Percentiles rank a stretch among this genome's conserved stretches.
Conservation (phyloP, 225 moss, liverwort and hornwort genomes). For the Neckera pumila region DNA sequence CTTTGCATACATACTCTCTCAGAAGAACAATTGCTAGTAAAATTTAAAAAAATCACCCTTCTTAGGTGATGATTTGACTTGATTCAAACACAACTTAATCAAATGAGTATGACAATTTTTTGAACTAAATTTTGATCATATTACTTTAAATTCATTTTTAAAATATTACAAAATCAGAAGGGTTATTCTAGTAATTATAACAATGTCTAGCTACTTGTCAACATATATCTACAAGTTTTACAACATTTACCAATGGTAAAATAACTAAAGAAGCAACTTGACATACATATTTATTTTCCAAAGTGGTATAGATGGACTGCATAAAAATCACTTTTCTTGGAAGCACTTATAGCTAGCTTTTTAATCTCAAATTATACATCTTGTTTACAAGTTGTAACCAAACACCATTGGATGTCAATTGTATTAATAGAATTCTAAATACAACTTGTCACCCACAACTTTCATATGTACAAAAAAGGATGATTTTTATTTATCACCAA, state of each 20-base stretch:
- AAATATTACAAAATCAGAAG: fast-evolving
- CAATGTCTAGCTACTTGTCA: neutral
- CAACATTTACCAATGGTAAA: neutral
- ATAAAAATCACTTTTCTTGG: neutral
- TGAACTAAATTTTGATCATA: too few species aligned
- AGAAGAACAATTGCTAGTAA: too few species aligned
- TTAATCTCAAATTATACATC: too few species aligned
- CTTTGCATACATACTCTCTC: neutral
- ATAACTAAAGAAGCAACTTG: neutral
- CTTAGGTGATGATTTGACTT: neutral
- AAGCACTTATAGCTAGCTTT: too few species aligned
- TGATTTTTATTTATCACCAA: neutral
- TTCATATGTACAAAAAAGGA: neutral
- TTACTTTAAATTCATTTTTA: neutral
- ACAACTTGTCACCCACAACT: neutral
- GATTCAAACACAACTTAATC: neutral
- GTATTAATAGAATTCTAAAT: neutral
- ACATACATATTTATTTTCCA: neutral
- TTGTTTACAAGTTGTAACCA: neutral
- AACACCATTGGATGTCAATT: neutral
- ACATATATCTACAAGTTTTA: neutral
- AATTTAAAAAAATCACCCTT: neutral
- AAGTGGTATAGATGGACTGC: fast-evolving
- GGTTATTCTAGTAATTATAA: neutral
- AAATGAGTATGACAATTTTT: neutral